Conservation (phyloP, 331 rosid species). For the Quercus phellos region DNA sequence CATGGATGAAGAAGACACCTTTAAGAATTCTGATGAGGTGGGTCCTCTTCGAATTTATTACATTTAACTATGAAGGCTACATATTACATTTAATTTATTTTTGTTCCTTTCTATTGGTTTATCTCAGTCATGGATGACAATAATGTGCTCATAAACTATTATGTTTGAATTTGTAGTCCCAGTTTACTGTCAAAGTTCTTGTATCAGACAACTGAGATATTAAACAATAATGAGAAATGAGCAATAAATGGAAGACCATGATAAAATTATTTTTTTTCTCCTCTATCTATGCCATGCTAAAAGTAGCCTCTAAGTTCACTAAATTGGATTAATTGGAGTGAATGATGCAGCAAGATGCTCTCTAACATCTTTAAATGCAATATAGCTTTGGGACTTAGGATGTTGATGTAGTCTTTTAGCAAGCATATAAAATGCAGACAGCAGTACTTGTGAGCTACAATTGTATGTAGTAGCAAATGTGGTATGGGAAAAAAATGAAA, state of each 20-base stretch:
- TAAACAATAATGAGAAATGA: neutral
- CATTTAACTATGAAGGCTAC: neutral
- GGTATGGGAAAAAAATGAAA: neutral
- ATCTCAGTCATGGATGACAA: neutral
- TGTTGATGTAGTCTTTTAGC: neutral
- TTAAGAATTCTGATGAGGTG: conserved; percentile 48
- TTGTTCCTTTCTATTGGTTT: neutral
- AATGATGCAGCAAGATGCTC: neutral
- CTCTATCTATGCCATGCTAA: neutral
- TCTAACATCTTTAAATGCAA: neutral
- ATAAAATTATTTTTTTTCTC: neutral
- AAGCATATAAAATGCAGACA: neutral
- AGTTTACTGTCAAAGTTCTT: neutral
- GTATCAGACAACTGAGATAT: neutral
- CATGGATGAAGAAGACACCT: conserved; percentile 45
- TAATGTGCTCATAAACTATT: neutral
- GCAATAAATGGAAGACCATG: neutral
- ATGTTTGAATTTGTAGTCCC: neutral
- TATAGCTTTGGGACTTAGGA: neutral
- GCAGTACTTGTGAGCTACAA: neutral
- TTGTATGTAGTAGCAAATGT: neutral
- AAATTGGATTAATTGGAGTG: neutral
- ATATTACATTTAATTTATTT: neutral
- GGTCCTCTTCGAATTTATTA: neutral
- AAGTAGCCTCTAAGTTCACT: neutral